phyloP scores from a whole-genome alignment of 2,329 filamentous ascomycete species.

The Penicillium occitanis region DNA sequence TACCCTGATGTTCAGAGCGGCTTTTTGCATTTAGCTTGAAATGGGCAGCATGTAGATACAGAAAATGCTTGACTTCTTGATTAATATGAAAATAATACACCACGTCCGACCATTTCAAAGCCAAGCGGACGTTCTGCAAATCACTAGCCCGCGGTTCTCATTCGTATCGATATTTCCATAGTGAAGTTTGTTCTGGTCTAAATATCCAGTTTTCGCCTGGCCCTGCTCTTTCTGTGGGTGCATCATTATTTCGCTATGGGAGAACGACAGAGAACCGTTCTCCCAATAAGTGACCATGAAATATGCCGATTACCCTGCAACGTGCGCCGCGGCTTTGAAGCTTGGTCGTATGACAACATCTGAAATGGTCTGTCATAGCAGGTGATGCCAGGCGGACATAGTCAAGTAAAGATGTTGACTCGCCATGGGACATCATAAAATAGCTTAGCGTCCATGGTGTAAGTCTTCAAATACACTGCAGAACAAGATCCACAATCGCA shows the following conservation, averaged over 20 bases:
- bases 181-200: neutral
- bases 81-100: neutral
- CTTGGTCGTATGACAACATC: neutral
- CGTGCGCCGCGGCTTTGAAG: no score
- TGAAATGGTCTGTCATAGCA: neutral
- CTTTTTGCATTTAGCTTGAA: constrained; percentile 3
- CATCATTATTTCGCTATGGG: neutral
- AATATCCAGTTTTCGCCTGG: neutral
- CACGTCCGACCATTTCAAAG: neutral
- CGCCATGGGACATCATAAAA: neutral
- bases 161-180: neutral
- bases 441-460: neutral
- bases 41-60: constrained; percentile 8
- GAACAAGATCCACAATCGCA: constrained; percentile 44
- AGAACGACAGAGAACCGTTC: neutral
- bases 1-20: constrained; percentile 18
- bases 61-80: neutral
- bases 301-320: neutral
- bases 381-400: neutral
- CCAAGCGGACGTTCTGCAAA: neutral
- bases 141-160: neutral
- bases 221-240: neutral
- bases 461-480: constrained; percentile 40
- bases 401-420: neutral
- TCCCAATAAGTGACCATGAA: neutral